Evolutionary conservation across 352 stramenopile species (phyloP).

Genomic region (Phytophthora ohioensis): DNA sequence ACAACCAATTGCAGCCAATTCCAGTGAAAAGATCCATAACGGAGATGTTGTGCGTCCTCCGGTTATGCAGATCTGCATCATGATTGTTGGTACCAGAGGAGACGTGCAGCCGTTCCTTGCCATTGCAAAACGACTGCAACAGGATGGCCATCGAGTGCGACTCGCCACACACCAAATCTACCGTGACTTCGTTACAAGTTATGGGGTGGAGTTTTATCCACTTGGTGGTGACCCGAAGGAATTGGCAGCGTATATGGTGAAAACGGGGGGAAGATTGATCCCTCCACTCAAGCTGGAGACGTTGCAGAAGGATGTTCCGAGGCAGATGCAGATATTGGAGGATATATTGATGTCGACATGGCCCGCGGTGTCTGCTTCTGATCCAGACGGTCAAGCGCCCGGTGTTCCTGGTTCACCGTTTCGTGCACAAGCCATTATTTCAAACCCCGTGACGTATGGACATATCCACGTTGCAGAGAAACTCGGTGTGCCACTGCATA

Average conservation of each 20-base stretch:
- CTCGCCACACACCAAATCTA: constrained; percentile 92
- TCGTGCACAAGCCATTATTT: constrained; percentile 92
- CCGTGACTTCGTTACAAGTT: constrained; percentile 72
- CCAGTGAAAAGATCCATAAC: constrained; percentile 9
- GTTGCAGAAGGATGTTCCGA: constrained; percentile 67
- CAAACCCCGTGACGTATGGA: constrained; percentile 91
- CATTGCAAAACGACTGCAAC: constrained; percentile 83
- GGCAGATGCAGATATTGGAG: constrained; percentile 89
- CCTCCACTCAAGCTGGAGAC: constrained; percentile 63
- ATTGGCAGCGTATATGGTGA: constrained; percentile 91
- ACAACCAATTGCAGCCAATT: constrained; percentile 15
- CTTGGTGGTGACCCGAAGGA: constrained; percentile 76
- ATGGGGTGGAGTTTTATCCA: constrained; percentile 81
- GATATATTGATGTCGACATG: constrained; percentile 89
- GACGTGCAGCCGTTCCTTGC: constrained; percentile 86
- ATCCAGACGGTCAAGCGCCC: constrained; percentile 65
- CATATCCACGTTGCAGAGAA: constrained; percentile 93
- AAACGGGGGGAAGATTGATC: constrained; percentile 77
- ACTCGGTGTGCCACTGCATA: constrained; percentile 91
- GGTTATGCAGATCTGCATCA: constrained; percentile 83
- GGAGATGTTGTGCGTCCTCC: constrained; percentile 20
- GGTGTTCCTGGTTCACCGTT: constrained; percentile 61
- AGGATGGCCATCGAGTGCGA: constrained; percentile 89
- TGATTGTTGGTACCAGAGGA: constrained; percentile 87
- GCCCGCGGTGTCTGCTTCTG: constrained; percentile 76